Evolutionary conservation across 106 monocot species (phyloP), one percentile per base, ranked within the genome.

Genomic region (Platanthera guangdongensis): DNA sequence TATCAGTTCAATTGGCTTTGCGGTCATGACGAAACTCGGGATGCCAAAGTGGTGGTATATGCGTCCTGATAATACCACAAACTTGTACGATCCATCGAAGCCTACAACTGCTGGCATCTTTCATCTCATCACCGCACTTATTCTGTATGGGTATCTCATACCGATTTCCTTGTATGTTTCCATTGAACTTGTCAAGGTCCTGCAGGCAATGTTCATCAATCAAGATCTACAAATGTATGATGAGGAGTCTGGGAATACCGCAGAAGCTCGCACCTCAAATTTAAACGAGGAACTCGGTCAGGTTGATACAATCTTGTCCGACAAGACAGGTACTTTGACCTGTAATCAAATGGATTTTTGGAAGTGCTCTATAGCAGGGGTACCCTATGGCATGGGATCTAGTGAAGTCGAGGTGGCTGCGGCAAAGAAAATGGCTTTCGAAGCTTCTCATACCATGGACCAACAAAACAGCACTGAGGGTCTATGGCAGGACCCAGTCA

Each of bases 281-380:
- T 50, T 86, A 49, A 86, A 86, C 74, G 86, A 86, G 77, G 82
- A 86, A 68, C 82, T 86, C 30, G 86, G 86, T 47, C 86, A 86
- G 80, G 86, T 86, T 67, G 86, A 86, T 67, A 86, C 86, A 25
- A 82, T 82, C 11, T 64, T 86, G 22, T 80, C 86, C 6, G 86
- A 86, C 74, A 86, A 86, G 69, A 86, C 86, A 2, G 86, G 86
- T 5, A 86, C 86, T 21, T 62, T 86, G 53, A 86, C 86, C 32
- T 86, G 86, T 80, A 86, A 86, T 74, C 83, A 86, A 77, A 86
- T 86, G 82, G 83, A 83, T 68, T 83, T 86, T 73, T 80, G 82
- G 45, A 86, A 86, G 70, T 86, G 82, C 47, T 86, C 80, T 18
- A 83, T 86, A 55, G 86, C 77, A 47, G 83, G 86, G 57, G 80